Percentiles rank a stretch among this genome's conserved stretches.
Evolutionary conservation across 2,329 filamentous ascomycete genomes (phyloP).

Genomic region (Fusarium heterosporum): DNA sequence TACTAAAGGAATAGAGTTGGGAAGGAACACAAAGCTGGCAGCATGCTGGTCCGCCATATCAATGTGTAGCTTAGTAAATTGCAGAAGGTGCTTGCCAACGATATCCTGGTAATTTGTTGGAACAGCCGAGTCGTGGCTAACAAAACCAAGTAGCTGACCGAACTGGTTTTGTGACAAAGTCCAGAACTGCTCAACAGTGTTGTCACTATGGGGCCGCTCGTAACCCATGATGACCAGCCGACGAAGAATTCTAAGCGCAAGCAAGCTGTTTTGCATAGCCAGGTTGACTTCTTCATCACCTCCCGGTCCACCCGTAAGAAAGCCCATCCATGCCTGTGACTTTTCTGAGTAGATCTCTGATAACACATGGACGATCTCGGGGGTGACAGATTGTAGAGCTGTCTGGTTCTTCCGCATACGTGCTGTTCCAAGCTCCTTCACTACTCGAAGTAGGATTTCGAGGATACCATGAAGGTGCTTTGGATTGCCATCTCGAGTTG

Average conservation of each 20-base stretch:
- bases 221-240: slow-evolving; percentile 85
- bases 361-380: slow-evolving; percentile 85
- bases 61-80: slow-evolving; percentile 91
- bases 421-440: slow-evolving; percentile 90
- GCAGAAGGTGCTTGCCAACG: slow-evolving; percentile 87
- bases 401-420: slow-evolving; percentile 79
- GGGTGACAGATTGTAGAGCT: slow-evolving; percentile 80
- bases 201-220: slow-evolving; percentile 83
- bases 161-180: slow-evolving; percentile 80
- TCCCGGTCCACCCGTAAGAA: slow-evolving; percentile 67
- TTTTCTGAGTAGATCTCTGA: slow-evolving; percentile 82
- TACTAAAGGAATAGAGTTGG: slow-evolving; percentile 80
- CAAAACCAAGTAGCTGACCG: slow-evolving; percentile 76
- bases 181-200: slow-evolving; percentile 85
- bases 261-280: slow-evolving; percentile 80
- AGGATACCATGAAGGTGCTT: slow-evolving; percentile 78
- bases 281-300: slow-evolving; percentile 69
- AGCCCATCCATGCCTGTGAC: slow-evolving; percentile 74
- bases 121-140: slow-evolving; percentile 66
- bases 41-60: slow-evolving; percentile 85
- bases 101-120: slow-evolving; percentile 67
- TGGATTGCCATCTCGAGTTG: slow-evolving; percentile 63
- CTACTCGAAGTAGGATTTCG: slow-evolving; percentile 82
- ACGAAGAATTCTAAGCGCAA: slow-evolving; percentile 82
- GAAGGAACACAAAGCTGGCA: slow-evolving; percentile 84